A percentile compares a stretch with the other conserved stretches of the same genome.
phyloP scores from a whole-genome alignment of 495 filamentous ascomycete genomes.

The Hypoxylon trugodes region DNA sequence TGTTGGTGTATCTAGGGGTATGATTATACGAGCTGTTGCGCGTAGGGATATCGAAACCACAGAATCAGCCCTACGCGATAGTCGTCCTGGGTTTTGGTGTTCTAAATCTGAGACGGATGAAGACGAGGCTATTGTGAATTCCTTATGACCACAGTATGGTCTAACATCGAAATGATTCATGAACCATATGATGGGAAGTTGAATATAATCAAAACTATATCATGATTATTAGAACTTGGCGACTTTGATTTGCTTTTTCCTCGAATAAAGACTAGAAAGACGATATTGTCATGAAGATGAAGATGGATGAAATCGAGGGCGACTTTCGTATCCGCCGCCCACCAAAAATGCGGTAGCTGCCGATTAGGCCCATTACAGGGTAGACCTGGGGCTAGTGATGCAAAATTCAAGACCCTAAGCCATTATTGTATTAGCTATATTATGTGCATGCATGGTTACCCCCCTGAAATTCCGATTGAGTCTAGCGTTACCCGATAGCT shows the following conservation, averaged over 20 bases:
- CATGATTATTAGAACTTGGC: not conserved
- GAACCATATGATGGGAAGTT: not conserved
- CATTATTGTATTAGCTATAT: not conserved
- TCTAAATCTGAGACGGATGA: not conserved
- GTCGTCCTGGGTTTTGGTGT: not conserved
- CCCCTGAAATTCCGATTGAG: too few relatives aligned
- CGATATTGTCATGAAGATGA: slow-evolving; percentile 9
- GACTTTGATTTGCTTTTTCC: not conserved
- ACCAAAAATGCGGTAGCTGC: slow-evolving; percentile 8
- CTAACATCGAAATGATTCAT: not conserved
- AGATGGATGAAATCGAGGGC: slow-evolving; percentile 22
- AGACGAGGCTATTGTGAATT: not conserved
- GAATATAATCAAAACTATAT: not conserved
- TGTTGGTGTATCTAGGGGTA: not conserved
- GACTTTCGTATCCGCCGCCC: slow-evolving; percentile 16
- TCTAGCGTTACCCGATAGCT: too few relatives aligned
- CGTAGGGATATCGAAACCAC: not conserved
- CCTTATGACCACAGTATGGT: not conserved
- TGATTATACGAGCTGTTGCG: not conserved
- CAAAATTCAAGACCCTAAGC: slow-evolving; percentile 4
- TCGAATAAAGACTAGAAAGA: not conserved
- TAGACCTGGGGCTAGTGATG: slow-evolving; percentile 16
- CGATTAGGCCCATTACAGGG: slow-evolving; percentile 17
- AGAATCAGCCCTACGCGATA: not conserved
- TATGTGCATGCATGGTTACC: not conserved